Conservation (phyloP, 129 eudicot species). For the Tagetes erecta region DNA sequence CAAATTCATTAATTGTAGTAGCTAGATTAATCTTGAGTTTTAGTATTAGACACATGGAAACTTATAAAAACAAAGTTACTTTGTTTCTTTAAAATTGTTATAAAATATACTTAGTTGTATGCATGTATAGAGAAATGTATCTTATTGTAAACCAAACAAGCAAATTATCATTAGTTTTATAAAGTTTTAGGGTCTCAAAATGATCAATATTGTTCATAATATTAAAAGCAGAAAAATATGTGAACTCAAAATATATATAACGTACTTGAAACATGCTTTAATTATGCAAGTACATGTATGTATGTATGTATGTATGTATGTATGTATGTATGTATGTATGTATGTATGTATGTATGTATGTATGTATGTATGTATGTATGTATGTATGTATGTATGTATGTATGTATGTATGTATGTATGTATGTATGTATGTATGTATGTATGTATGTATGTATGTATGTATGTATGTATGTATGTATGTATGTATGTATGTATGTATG, state of each 20-base stretch:
- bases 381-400: constrained; percentile 1
- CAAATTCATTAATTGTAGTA: no score
- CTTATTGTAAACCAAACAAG: no score
- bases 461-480: not conserved
- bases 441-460: not conserved
- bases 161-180: no score
- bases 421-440: not conserved
- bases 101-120: no score
- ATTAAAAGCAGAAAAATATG: not conserved
- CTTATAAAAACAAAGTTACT: no score
- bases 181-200: no score
- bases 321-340: not conserved
- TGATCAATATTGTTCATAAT: no score
- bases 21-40: no score
- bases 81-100: no score
- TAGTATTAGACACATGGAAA: no score
- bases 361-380: not conserved
- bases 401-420: not conserved
- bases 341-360: not conserved
- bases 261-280: constrained; percentile 16
- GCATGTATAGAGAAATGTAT: no score
- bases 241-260: constrained; percentile 3
- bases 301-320: not conserved
- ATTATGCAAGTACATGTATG: not conserved
- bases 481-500: not conserved